These are phyloP conservation scores for Amanita rimosa DNA, from an alignment of 768 basidiomycete species.

Conservation along the genomic window DNA sequence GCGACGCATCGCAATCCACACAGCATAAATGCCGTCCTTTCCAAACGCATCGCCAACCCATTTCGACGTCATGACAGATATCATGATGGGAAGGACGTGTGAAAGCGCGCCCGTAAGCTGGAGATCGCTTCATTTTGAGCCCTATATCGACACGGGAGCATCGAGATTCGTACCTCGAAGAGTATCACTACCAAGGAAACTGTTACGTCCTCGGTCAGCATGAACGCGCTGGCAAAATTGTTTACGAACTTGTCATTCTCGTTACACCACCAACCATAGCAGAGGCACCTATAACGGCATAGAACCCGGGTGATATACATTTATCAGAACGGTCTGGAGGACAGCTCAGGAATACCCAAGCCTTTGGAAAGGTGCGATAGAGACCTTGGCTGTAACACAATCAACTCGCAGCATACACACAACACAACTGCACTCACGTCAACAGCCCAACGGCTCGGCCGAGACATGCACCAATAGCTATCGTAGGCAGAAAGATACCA, in stretches of 20 bases:
- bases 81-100: conserved; percentile 77
- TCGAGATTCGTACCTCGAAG: conserved; percentile 40
- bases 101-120: conserved; percentile 72
- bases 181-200: conserved; percentile 71
- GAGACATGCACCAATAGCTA: conserved; percentile 62
- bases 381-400: conserved; percentile 43
- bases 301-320: conserved; percentile 69
- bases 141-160: not conserved
- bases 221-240: not conserved
- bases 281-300: conserved; percentile 67
- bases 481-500: conserved; percentile 69
- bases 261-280: conserved; percentile 72
- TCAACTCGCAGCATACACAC: not conserved
- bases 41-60: conserved; percentile 68
- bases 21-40: conserved; percentile 57
- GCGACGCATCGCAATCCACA: conserved; percentile 60
- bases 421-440: conserved; percentile 32
- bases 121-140: not conserved
- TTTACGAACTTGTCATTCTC: conserved; percentile 54
- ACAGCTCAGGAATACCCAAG: conserved; percentile 64
- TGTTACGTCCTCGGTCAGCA: conserved; percentile 14
- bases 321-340: conserved; percentile 58
- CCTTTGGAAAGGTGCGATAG: conserved; percentile 51
- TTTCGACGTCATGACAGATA: conserved; percentile 66
- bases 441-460: conserved; percentile 62